A percentile compares a stretch with the other conserved stretches of the same genome.
These are phyloP conservation scores for Madurella fahalii DNA, from an alignment of 2,329 filamentous ascomycete genomes.

Conservation along the genomic window DNA sequence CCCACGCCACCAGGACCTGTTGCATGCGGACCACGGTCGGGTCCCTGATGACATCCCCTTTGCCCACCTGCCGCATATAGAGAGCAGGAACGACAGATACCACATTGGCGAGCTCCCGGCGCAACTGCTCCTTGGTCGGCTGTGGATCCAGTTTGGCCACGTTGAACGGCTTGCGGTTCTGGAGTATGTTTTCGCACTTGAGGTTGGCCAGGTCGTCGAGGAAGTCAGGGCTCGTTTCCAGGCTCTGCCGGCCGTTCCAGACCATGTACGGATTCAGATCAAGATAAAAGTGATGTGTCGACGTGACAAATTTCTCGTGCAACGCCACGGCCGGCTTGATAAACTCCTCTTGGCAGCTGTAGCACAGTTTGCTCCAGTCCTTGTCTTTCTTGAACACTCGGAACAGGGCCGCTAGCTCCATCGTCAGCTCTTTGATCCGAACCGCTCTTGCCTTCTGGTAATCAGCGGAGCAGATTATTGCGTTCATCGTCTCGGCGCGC, in stretches of 20 bases:
- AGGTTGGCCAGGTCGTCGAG: constrained; percentile 30
- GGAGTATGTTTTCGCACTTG: constrained; percentile 35
- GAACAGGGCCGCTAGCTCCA: constrained; percentile 29
- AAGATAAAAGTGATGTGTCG: constrained; percentile 37
- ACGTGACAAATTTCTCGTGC: constrained; percentile 38
- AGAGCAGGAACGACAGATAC: constrained; percentile 36
- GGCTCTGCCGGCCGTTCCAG: constrained; percentile 23
- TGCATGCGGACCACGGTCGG: constrained; percentile 36
- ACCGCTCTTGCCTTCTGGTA: constrained; percentile 28
- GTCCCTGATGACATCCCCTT: constrained; percentile 32
- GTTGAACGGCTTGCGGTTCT: constrained; percentile 36
- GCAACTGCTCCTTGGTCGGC: constrained; percentile 32
- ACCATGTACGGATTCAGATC: constrained; percentile 32
- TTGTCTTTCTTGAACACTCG: constrained; percentile 29
- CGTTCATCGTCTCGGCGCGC: constrained; percentile 37
- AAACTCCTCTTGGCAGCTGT: constrained; percentile 28
- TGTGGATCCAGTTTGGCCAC: constrained; percentile 31
- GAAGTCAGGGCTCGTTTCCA: constrained; percentile 31
- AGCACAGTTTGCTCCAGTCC: constrained; percentile 23
- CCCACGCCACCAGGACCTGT: constrained; percentile 38
- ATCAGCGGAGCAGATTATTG: constrained; percentile 31
- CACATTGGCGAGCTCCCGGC: constrained; percentile 31
- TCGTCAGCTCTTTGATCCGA: constrained; percentile 28
- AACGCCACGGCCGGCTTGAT: constrained; percentile 35
- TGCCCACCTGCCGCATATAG: constrained; percentile 35